Evolutionary conservation across 306 rosid genomes (phyloP).

Genomic region (Castanea sativa): DNA sequence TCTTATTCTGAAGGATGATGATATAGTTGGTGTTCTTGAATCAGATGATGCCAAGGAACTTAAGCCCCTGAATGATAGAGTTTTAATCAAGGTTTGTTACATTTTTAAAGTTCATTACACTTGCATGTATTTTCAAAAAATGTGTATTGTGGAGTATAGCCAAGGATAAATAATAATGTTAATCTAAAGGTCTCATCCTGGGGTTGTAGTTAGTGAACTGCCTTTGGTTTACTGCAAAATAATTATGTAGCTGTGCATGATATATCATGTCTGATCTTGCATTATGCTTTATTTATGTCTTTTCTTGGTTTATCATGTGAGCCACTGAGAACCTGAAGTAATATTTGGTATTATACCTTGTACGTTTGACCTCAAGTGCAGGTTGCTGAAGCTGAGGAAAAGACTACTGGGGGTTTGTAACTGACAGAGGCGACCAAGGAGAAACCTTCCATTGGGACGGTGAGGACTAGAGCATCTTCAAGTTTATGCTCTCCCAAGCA

Average conservation of each 20-base stretch:
- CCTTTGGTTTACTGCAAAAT: not conserved
- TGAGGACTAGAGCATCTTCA: constrained; percentile 10
- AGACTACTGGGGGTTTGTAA: constrained; percentile 87
- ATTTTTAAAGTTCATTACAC: not conserved
- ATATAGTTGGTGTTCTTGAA: constrained; percentile 85
- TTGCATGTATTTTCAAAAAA: not conserved
- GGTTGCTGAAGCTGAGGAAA: constrained; percentile 82
- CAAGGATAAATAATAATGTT: not conserved
- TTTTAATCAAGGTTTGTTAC: constrained; percentile 70
- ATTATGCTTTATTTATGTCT: not conserved
- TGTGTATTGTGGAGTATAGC: not conserved
- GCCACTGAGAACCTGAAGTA: not conserved
- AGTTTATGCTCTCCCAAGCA: not conserved
- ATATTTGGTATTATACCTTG: not conserved
- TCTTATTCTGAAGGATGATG: constrained; percentile 86
- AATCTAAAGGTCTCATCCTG: not conserved
- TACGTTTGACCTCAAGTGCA: constrained; percentile 21
- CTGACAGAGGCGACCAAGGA: constrained; percentile 80
- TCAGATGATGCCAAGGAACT: constrained; percentile 88
- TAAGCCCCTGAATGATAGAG: constrained; percentile 86
- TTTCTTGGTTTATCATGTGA: not conserved
- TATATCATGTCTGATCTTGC: not conserved
- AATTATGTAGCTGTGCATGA: not conserved
- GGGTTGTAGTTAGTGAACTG: not conserved
- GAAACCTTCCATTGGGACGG: constrained; percentile 85